Evolutionary conservation across 768 basidiomycete species (phyloP), one percentile per base, ranked within the genome.

Genomic region (Leccinum pellstonianum): DNA sequence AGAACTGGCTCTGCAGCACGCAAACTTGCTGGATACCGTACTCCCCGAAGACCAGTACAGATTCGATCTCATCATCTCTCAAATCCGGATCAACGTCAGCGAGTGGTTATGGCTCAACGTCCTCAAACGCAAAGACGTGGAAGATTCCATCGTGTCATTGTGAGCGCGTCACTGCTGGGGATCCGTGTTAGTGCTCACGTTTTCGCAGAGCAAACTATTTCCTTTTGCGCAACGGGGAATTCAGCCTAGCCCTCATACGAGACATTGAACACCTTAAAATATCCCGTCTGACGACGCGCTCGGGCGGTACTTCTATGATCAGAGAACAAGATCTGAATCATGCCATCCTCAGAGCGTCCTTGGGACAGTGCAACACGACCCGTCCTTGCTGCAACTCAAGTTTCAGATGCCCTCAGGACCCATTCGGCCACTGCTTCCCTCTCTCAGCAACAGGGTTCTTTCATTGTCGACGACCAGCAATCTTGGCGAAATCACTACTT

Each of bases 81-180:
- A 87, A 60, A 91, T 95, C 38, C 78, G 93, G 59, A 87, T 82
- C 1, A 86, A 88, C 58, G 83, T 95, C 54, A 90, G 93, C 69
- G 95, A 97, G 78, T 97, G 94, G 93, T 78, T 97, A 1, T 97
- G 94, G 95, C 73, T 86, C 27, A 93, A 95, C 67, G 88, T 96
- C 38, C 77, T 97, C 54, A 95, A 92, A 2, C 81, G 82, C 66
- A 83, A 84, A 64, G 92, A 94, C 62, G 88, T 95, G 1, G 87
- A 90, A 62, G 88, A 89, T 23, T 88, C 93, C 0, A 84, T 96
- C 21, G 86, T 94, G 65, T 90, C 91, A 12, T 71, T 95, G 93
- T 94, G 73, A 70, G 91, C 75, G 1, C 31, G 29, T 46, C 48
- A 52, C 48, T 58, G 21, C 49, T 41, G 38, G 11, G 37, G 50